Evolutionary conservation across 2,329 filamentous ascomycete genomes (phyloP), one percentile per base, ranked within the genome.

Genomic region (Pyrenochaeta sp.): DNA sequence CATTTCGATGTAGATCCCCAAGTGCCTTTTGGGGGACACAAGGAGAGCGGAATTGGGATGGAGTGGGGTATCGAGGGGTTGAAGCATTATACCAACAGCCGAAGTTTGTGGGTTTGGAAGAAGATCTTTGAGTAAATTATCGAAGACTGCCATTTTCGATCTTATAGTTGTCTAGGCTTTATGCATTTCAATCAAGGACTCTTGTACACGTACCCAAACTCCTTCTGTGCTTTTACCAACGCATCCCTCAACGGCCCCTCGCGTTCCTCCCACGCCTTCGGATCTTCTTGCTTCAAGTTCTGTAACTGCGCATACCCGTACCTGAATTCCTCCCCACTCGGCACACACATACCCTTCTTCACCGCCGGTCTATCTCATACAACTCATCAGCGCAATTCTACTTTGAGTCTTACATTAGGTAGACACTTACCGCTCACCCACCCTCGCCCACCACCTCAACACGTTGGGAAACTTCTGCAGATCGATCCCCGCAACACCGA

Each of bases 1-100:
- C 75, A 71, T 41, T 54, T 61, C 32, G 61, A 62, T 18, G 47
- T 62, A 22, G 55, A 54, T 26, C 61, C 62, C 0, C 60, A 71
- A 37, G 74, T 74, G 1, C 63, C 71, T 24, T 90, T 90, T 60
- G 86, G 86, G 34, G 89, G 89, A 0, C 89, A 81, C 76, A 92
- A 91, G 71, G 80, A 89, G 72, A 83, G 77, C n/a, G 89, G 89
- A 41, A 85, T 90, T 40, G 88, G 89, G 17, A 82, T 87, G 48
- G 89, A 93, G 68, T 74, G 71, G 72, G 73, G 73, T 6, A 65
- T 63, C 19, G 61, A 69, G 13, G 59, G 62, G 2, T 39, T 65
- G 34, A 64, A 56, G 37, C 41, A 46, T 20, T 61, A 55, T 34
- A 53, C 46, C 9, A 58, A 60, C 15, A 51, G 44, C 19, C 37